Evolutionary conservation across 352 stramenopile genomes (phyloP).

Genomic region (Pythium pectinolyticum): DNA sequence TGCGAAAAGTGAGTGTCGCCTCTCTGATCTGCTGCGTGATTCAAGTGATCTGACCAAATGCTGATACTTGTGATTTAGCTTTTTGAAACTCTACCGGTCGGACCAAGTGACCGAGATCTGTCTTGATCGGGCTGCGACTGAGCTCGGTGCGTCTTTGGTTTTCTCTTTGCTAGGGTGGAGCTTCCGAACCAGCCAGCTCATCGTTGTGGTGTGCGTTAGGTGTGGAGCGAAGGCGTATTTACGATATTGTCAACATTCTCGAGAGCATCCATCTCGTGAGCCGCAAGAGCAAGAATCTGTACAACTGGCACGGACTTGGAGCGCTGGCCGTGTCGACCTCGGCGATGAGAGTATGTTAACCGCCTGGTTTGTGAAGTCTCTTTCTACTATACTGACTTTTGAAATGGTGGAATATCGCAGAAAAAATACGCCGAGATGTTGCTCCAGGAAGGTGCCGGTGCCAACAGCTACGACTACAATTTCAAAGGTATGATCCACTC

Average conservation of each 20-base stretch:
- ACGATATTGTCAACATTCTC: slow-evolving; percentile 98
- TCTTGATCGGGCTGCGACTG: slow-evolving; percentile 59
- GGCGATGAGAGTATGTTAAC: slow-evolving; percentile 63
- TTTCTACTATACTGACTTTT: too few relatives aligned
- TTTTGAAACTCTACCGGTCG: slow-evolving; percentile 72
- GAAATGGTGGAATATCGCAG: too few relatives aligned
- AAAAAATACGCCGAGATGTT: slow-evolving; percentile 43
- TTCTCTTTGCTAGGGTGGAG: too few relatives aligned
- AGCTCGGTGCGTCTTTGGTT: slow-evolving; percentile 48
- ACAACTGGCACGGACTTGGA: slow-evolving; percentile 87
- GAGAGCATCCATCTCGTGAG: slow-evolving; percentile 94
- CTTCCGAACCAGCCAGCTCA: background rate
- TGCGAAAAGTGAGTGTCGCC: slow-evolving; percentile 78
- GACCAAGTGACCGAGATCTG: slow-evolving; percentile 76
- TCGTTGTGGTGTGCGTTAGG: slow-evolving; percentile 26
- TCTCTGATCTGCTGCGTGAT: background rate
- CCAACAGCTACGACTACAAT: slow-evolving; percentile 46
- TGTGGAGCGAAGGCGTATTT: slow-evolving; percentile 94
- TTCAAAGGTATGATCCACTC: slow-evolving; percentile 62
- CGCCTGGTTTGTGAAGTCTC: too few relatives aligned
- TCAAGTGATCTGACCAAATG: too few relatives aligned
- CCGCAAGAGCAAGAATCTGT: slow-evolving; percentile 96
- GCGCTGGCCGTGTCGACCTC: slow-evolving; percentile 64
- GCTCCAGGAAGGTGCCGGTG: slow-evolving; percentile 25
- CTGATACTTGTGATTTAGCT: slow-evolving; percentile 36